phyloP scores from a whole-genome alignment of 139 green algal species.

The Chlamydomonas eustigma region DNA sequence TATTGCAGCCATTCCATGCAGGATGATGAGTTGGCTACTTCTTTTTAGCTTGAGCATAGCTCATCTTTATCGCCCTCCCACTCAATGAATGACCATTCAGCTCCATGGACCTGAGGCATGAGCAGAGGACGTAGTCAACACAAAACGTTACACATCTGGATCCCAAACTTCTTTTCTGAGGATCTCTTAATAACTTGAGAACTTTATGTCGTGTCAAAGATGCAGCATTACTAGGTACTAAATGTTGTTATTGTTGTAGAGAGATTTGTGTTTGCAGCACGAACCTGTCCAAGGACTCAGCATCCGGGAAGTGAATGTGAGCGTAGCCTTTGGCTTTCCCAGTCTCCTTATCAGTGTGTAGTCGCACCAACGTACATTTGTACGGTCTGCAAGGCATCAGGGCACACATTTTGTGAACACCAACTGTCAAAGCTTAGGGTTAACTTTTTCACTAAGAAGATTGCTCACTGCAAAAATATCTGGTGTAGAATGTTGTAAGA shows the following conservation, averaged over 20 bases:
- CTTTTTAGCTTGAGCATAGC: slow-evolving; percentile 61
- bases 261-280: neutral
- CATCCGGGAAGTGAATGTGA: slow-evolving; percentile 80
- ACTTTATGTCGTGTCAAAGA: neutral
- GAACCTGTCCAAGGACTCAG: slow-evolving; percentile 50
- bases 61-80: slow-evolving; percentile 62
- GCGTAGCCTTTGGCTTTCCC: slow-evolving; percentile 77
- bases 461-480: too few relatives aligned
- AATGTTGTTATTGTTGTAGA: neutral
- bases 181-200: neutral
- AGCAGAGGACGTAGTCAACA: too few relatives aligned
- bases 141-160: neutral
- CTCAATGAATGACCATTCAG: slow-evolving; percentile 54
- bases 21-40: too few relatives aligned
- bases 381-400: slow-evolving; percentile 21
- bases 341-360: slow-evolving; percentile 78
- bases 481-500: neutral
- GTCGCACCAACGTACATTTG: slow-evolving; percentile 43
- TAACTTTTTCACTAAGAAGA: too few relatives aligned
- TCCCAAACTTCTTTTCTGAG: neutral
- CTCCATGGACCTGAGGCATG: slow-evolving; percentile 43
- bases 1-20: too few relatives aligned
- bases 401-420: too few relatives aligned
- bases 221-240: neutral
- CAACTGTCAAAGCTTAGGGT: too few relatives aligned